Base-by-base conservation (phyloP, 805 yeast genomes). In the Lachancea mirantina region DNA sequence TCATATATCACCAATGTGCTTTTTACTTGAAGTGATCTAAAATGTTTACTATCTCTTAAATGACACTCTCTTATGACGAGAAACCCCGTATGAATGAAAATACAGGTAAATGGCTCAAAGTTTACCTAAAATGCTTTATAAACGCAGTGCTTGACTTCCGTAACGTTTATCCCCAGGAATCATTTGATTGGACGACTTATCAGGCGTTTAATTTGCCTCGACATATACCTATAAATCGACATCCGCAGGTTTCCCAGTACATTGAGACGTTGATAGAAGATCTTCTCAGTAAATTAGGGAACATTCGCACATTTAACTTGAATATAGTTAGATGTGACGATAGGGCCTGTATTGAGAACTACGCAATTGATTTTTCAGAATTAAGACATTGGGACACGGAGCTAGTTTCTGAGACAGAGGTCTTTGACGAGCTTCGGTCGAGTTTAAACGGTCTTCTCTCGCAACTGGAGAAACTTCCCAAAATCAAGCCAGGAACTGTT, bases 161-260 rank as follows among this genome's bases (percentile, higher is more conserved):
- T 19, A 48, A 55, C 18, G 48, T 64, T 1, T 65, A 65, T 30
- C 68, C 69, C 3, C 16, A 36, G 4, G 51, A 45, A 4, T 47
- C 65, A 0, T 65, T 60, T 34, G 61, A 57, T 18, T 33, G 47
- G 19, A 52, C 63, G 3, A 59, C 60, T 7, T 64, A 46, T 26
- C 59, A 58, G 34, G 52, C 69, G 4, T 72, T 69, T 43, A 62
- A 65, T 23, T 34, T 72, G 10, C 62, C 63, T 0, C 52, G 52
- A 15, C 54, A 51, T 23, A 55, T 67, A 0, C 68, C 70, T 8
- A 57, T 62, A 22, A 63, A 59, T 30, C 53, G 77, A 38, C 74
- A 72, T 41, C 74, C 74, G 0, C 60, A 45, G 2, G 61, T 70
- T n/a, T 54, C 52, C 14, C 34, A 45, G 4, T 68, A 68, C 37